Evolutionary conservation across 805 yeast genomes (phyloP).

Genomic region (Saccharomycopsis sp.): DNA sequence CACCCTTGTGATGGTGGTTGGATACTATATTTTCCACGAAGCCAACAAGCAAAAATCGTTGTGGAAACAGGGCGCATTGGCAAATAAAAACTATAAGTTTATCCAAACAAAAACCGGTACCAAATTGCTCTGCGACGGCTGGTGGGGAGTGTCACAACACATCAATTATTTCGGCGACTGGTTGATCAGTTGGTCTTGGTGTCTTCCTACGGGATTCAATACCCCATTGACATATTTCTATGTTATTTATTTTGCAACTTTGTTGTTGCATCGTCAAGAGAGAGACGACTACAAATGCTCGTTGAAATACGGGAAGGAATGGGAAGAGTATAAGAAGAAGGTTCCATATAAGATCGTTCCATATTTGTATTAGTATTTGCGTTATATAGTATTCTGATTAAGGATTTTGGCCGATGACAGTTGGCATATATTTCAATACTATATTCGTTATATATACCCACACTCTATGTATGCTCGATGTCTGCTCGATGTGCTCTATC

Average conservation of each 20-base stretch:
- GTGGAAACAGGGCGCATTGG: slow-evolving; percentile 72
- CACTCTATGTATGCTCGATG: too few relatives aligned
- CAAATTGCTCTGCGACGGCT: slow-evolving; percentile 77
- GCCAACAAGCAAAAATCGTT: slow-evolving; percentile 80
- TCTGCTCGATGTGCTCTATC: too few relatives aligned
- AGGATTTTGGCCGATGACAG: too few relatives aligned
- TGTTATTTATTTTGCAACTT: slow-evolving; percentile 70
- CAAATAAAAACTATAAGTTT: slow-evolving; percentile 52
- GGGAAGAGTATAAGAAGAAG: slow-evolving; percentile 72
- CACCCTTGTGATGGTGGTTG: slow-evolving; percentile 44
- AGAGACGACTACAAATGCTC: slow-evolving; percentile 92
- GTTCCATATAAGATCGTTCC: slow-evolving; percentile 94
- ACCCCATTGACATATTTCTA: slow-evolving; percentile 86
- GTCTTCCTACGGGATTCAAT: slow-evolving; percentile 77
- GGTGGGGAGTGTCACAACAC: slow-evolving; percentile 95
- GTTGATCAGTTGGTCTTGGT: slow-evolving; percentile 87
- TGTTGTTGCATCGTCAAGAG: slow-evolving; percentile 79
- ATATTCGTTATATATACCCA: too few relatives aligned
- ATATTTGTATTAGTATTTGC: slow-evolving; percentile 51
- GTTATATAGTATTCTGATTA: not conserved
- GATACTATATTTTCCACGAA: slow-evolving; percentile 77
- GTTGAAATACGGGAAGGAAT: slow-evolving; percentile 74
- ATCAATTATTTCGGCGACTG: slow-evolving; percentile 95
- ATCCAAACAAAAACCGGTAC: slow-evolving; percentile 75
- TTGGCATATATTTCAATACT: too few relatives aligned